phyloP scores from a whole-genome alignment of 306 rosid genomes.

The Corylus heterophylla region DNA sequence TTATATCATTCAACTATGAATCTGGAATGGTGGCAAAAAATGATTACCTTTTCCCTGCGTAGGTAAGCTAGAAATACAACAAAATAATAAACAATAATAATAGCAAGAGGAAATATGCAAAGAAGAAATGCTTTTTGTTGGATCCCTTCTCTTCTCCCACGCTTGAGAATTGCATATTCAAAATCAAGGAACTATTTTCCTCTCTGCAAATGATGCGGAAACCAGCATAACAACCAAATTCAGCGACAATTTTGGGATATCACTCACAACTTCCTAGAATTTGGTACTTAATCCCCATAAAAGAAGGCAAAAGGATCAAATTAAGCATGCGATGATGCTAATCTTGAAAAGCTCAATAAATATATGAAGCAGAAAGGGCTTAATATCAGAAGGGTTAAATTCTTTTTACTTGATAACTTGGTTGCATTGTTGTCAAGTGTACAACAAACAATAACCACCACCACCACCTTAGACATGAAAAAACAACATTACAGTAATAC shows the following conservation, averaged over 20 bases:
- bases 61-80: neutral
- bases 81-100: neutral
- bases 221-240: neutral
- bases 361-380: conserved; percentile 3
- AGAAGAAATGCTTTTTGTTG: neutral
- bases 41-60: neutral
- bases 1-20: neutral
- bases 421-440: conserved; percentile 29
- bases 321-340: too few relatives aligned
- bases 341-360: too few relatives aligned
- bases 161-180: neutral
- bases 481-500: conserved; percentile 30
- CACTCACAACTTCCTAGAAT: neutral
- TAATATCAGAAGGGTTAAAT: conserved; percentile 8
- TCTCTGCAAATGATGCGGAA: neutral
- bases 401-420: neutral
- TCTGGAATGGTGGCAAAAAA: neutral
- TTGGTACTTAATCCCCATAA: neutral
- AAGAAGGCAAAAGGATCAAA: neutral
- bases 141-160: neutral
- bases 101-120: neutral
- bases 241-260: neutral
- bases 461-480: conserved; percentile 22
- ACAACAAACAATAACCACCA: conserved; percentile 37
- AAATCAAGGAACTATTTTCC: neutral